Conservation (phyloP, 2,329 filamentous ascomycete species). For the Metarhizium robertsii region DNA sequence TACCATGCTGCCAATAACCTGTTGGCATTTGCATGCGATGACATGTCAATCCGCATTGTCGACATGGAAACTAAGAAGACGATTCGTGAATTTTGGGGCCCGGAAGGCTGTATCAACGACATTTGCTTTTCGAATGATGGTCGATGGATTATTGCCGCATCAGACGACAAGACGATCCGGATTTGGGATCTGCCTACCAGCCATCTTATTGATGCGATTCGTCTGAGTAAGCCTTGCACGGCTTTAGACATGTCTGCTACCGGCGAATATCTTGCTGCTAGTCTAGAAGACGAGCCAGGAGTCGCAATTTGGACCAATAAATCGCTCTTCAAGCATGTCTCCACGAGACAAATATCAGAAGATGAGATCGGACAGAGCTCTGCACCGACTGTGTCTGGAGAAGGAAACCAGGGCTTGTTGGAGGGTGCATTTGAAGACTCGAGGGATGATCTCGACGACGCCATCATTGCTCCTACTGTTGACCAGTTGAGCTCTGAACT, state of each 20-base stretch:
- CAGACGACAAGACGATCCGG: constrained; percentile 68
- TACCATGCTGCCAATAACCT: constrained; percentile 80
- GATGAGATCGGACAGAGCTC: constrained; percentile 57
- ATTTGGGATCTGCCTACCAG: constrained; percentile 95
- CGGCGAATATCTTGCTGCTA: constrained; percentile 89
- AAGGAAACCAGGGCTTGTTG: constrained; percentile 66
- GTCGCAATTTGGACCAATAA: constrained; percentile 97
- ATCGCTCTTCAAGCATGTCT: constrained; percentile 79
- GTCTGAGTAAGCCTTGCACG: constrained; percentile 67
- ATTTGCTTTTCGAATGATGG: constrained; percentile 88
- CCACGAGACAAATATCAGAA: constrained; percentile 76
- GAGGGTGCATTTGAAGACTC: constrained; percentile 63
- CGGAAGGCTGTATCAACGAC: constrained; percentile 63
- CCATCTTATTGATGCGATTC: constrained; percentile 88
- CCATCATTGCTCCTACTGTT: constrained; percentile 44
- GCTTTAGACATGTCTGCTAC: constrained; percentile 81
- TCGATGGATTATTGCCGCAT: constrained; percentile 84
- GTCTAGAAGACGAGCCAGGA: constrained; percentile 71
- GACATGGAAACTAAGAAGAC: constrained; percentile 86
- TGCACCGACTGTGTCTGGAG: constrained; percentile 70
- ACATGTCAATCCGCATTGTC: constrained; percentile 77
- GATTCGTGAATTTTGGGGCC: constrained; percentile 88
- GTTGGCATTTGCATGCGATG: constrained; percentile 80
- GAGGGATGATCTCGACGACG: constrained; percentile 42
- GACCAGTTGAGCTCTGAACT: constrained; percentile 78